Base-by-base conservation (phyloP, 352 stramenopile species). In the Aphanomyces astaci region DNA sequence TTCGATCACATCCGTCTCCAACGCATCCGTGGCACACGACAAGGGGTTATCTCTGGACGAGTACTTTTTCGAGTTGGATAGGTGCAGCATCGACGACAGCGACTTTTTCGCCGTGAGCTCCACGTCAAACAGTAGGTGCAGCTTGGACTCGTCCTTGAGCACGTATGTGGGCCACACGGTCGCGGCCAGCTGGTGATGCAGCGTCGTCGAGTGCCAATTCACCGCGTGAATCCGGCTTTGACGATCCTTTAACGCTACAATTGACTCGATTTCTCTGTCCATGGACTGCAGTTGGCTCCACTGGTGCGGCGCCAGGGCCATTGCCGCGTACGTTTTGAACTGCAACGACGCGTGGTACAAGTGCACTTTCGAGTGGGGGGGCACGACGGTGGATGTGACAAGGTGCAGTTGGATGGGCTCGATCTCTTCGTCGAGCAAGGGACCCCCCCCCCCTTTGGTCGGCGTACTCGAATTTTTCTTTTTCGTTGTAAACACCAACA, bases 401-500 rank as follows among this genome's bases (percentile, higher is more conserved):
- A 94, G 70, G 40, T 94, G 86, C 4, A 81, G 85, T 31, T 89
- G 86, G 60, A 92, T 81, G 54, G 81, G 79, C 43, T 91, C 81
- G 27, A 68, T 68, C 32, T 68, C 62, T 60, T 68, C 62, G 36
- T 68, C 62, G 11, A 68, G 62, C 17, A 25, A 13, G 2, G 62
- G 40, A 4, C 51, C 51, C 30, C 33, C 33, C 19, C 22, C 25
- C 39, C 43, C 7, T 28, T 15, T 22, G 17, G 19, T 28, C 32
- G 46, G 62, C 28, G 27, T 64, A 19, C 19, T n/a, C n/a, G 49
- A 43, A 5, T 73, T 76, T 15, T 90, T 78, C 46, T 89, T 90
- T 76, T 94, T 94, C 59, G 91, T 86, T 40, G 89, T 76, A 57
- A 94, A 92, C 24, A 85, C 72, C 25, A 92, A 78, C 9, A 84